Percentiles rank a stretch among this genome's conserved stretches.
Evolutionary conservation across 805 yeast genomes (phyloP).

Genomic region (Yarrowia sp.): DNA sequence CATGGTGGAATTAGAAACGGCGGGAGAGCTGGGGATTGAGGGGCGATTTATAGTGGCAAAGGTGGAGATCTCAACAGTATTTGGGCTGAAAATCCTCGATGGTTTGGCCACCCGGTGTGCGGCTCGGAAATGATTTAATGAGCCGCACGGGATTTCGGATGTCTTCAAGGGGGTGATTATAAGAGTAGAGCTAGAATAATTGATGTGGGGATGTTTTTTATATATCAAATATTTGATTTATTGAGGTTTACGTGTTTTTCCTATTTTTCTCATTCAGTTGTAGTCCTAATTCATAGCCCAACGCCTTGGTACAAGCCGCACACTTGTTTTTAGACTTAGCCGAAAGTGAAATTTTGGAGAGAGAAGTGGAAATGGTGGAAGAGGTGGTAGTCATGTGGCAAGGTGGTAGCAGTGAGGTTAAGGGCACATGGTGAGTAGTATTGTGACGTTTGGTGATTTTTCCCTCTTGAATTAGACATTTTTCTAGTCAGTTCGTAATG

Average conservation of each 20-base stretch:
- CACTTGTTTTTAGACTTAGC: background rate
- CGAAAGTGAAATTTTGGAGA: background rate
- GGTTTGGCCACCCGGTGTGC: slow-evolving; percentile 14
- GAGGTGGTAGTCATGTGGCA: no score
- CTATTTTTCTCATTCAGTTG: no score
- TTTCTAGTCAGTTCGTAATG: no score
- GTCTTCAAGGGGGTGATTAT: background rate
- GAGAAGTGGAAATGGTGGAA: background rate
- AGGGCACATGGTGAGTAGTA: no score
- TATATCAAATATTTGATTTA: no score
- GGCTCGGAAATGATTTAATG: slow-evolving; percentile 10
- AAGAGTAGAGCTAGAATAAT: no score
- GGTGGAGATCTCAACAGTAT: background rate
- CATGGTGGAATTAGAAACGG: background rate
- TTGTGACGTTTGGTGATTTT: no score
- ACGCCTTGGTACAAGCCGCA: slow-evolving; percentile 7
- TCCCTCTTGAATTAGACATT: no score
- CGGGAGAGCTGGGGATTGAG: background rate
- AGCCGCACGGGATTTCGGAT: slow-evolving; percentile 15
- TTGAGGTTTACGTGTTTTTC: no score
- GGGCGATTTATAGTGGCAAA: background rate
- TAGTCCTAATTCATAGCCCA: no score
- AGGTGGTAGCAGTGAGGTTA: no score
- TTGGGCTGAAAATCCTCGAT: background rate
- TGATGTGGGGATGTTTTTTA: no score